Conservation (phyloP, 2,329 filamentous ascomycete genomes). For the Monilinia fructicola region DNA sequence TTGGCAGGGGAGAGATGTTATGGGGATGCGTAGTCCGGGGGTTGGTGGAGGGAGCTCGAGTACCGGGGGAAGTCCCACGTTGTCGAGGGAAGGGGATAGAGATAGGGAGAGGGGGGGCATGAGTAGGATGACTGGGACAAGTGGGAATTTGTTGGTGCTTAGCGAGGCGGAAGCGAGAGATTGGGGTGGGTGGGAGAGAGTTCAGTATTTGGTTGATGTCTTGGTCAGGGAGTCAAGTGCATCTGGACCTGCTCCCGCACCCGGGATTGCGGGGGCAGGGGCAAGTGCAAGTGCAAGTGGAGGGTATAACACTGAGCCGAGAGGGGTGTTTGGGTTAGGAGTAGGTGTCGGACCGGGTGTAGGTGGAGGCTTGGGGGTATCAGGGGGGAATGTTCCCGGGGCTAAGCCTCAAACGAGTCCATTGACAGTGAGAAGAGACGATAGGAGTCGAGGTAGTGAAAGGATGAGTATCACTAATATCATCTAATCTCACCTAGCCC, state of each 20-base stretch:
- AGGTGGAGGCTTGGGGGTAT: background rate
- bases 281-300: background rate
- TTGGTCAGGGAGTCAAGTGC: conserved; percentile 44
- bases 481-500: conserved; percentile 26
- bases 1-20: conserved; percentile 64
- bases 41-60: conserved; percentile 15
- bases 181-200: conserved; percentile 78
- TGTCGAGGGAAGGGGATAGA: conserved; percentile 32
- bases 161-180: conserved; percentile 59
- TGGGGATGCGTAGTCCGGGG: conserved; percentile 40
- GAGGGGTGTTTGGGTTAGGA: conserved; percentile 8
- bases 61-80: conserved; percentile 28
- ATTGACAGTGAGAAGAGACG: background rate
- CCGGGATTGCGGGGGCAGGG: background rate
- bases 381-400: background rate
- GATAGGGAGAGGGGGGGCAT: conserved; percentile 42
- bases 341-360: conserved; percentile 18
- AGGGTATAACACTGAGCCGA: background rate
- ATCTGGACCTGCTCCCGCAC: background rate
- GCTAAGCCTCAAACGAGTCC: background rate
- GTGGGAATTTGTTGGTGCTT: conserved; percentile 41
- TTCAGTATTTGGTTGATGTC: conserved; percentile 63
- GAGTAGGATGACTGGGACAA: background rate
- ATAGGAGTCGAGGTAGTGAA: conserved; percentile 32
- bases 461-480: conserved; percentile 39